Evolutionary conservation across 2,329 filamentous ascomycete genomes (phyloP).

Genomic region (Aspergillus ustus): DNA sequence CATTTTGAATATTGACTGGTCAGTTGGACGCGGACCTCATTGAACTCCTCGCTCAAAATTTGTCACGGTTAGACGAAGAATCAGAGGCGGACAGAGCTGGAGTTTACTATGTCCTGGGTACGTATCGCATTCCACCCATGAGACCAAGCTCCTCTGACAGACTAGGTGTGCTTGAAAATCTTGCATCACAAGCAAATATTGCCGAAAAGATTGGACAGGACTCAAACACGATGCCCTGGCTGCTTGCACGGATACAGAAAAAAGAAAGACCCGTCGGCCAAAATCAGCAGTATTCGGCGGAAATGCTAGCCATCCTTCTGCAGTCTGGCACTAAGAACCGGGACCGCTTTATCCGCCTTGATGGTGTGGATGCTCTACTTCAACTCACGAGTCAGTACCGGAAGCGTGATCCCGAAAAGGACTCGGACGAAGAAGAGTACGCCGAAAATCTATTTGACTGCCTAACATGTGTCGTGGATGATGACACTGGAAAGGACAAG

Average conservation of each 20-base stretch:
- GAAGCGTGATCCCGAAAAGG: conserved; percentile 81
- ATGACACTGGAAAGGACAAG: conserved; percentile 73
- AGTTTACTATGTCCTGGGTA: conserved; percentile 78
- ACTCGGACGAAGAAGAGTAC: conserved; percentile 89
- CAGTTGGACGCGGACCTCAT: conserved; percentile 49
- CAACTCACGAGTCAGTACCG: conserved; percentile 85
- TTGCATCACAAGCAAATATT: conserved; percentile 72
- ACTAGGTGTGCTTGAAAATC: conserved; percentile 75
- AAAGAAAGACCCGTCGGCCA: conserved; percentile 74
- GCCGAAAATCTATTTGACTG: conserved; percentile 93
- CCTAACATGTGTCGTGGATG: conserved; percentile 78
- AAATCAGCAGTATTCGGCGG: conserved; percentile 94
- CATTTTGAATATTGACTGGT: conserved; percentile 22
- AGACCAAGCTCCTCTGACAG: not conserved
- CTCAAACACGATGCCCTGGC: conserved; percentile 72
- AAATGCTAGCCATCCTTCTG: conserved; percentile 85
- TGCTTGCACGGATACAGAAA: conserved; percentile 73
- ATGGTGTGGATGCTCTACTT: conserved; percentile 79
- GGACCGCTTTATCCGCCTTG: conserved; percentile 63
- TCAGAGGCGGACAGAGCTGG: conserved; percentile 76
- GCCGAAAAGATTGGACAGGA: conserved; percentile 75
- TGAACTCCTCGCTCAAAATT: conserved; percentile 56
- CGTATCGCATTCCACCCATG: conserved; percentile 23
- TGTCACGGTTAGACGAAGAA: conserved; percentile 77
- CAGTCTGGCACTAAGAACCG: conserved; percentile 74